Conservation (phyloP, 2,329 filamentous ascomycete genomes). For the Cladosporium colombiae region DNA sequence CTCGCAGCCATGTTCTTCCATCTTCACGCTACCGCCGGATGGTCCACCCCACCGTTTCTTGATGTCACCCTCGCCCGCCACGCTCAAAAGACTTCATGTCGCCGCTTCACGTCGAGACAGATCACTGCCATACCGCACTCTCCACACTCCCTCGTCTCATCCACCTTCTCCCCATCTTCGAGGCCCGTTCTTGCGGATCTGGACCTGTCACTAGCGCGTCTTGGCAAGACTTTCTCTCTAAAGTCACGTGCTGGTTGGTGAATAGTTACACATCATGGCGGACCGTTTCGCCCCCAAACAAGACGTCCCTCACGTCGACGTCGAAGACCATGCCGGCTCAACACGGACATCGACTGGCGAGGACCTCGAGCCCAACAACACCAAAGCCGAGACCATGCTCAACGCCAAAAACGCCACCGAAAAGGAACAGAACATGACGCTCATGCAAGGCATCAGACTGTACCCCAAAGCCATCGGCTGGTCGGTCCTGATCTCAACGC, state of each 20-base stretch:
- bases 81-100: conserved; percentile 17
- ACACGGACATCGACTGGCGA: conserved; percentile 34
- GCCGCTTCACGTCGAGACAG: background rate
- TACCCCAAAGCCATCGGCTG: conserved; percentile 86
- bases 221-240: conserved; percentile 4
- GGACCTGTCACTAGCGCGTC: conserved; percentile 11
- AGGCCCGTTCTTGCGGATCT: conserved; percentile 9
- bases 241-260: background rate
- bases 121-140: background rate
- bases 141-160: background rate
- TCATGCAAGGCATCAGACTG: conserved; percentile 73
- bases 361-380: conserved; percentile 32
- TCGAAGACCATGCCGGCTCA: conserved; percentile 27
- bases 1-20: conserved; percentile 21
- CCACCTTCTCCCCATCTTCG: conserved; percentile 5
- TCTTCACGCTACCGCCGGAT: conserved; percentile 10
- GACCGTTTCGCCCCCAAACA: conserved; percentile 8
- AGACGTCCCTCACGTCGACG: conserved; percentile 22
- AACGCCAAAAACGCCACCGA: conserved; percentile 50
- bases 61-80: conserved; percentile 2
- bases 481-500: conserved; percentile 84
- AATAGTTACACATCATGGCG: conserved; percentile 1
- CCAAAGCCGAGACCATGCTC: conserved; percentile 36
- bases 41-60: conserved; percentile 19
- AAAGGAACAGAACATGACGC: conserved; percentile 53